phyloP scores from a whole-genome alignment of 495 filamentous ascomycete genomes.

The Aspergillus panamensis region DNA sequence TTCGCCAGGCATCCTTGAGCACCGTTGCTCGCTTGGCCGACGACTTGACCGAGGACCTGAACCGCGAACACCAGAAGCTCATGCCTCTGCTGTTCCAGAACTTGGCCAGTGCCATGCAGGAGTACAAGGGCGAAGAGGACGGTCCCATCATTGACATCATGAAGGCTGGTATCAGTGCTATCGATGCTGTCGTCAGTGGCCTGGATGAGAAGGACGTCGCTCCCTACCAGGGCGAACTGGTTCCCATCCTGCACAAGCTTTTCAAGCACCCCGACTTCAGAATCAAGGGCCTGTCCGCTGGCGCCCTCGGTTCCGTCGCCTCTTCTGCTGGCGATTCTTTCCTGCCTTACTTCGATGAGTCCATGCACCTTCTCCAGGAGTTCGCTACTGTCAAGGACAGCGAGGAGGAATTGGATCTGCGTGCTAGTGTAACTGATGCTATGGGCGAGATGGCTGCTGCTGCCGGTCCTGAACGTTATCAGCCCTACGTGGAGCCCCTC shows the following conservation, averaged over 20 bases:
- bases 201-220: conserved; percentile 79
- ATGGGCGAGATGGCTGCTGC: conserved; percentile 89
- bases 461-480: conserved; percentile 81
- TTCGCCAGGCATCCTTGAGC: conserved; percentile 81
- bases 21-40: conserved; percentile 86
- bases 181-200: conserved; percentile 88
- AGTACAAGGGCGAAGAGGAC: conserved; percentile 59
- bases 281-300: conserved; percentile 82
- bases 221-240: conserved; percentile 74
- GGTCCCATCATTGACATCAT: conserved; percentile 71
- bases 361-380: conserved; percentile 78
- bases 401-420: conserved; percentile 84
- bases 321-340: conserved; percentile 77
- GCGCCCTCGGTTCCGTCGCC: conserved; percentile 87
- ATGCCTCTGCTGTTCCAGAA: conserved; percentile 84
- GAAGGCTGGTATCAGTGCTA: conserved; percentile 82
- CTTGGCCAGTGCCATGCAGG: conserved; percentile 70
- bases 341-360: conserved; percentile 81
- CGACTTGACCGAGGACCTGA: conserved; percentile 85
- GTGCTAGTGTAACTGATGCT: conserved; percentile 82
- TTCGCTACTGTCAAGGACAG: conserved; percentile 84
- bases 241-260: conserved; percentile 77
- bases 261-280: conserved; percentile 80
- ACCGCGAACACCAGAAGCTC: conserved; percentile 73
- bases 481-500: conserved; percentile 82